Conservation (phyloP, 2,329 filamentous ascomycete species). For the Neofusicoccum umdonicola region DNA sequence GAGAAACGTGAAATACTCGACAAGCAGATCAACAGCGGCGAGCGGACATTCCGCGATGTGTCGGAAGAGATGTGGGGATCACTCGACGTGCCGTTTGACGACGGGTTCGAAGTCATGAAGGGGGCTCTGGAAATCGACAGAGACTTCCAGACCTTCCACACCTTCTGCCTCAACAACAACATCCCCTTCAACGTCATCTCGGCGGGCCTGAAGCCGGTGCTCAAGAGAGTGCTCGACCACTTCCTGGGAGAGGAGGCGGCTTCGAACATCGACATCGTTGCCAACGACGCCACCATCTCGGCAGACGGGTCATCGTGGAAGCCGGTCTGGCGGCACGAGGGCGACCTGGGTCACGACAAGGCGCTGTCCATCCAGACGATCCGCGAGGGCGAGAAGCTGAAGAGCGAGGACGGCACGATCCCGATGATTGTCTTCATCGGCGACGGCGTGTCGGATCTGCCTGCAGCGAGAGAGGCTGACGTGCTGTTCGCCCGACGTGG, state of each 20-base stretch:
- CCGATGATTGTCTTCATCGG: constrained; percentile 69
- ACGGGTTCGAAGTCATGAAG: constrained; percentile 65
- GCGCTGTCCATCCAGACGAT: constrained; percentile 63
- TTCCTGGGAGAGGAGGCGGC: constrained; percentile 63
- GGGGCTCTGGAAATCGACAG: constrained; percentile 60
- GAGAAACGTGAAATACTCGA: constrained; percentile 58
- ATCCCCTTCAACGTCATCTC: constrained; percentile 70
- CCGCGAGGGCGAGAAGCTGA: constrained; percentile 52
- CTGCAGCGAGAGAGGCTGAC: constrained; percentile 64
- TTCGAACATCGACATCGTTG: constrained; percentile 63
- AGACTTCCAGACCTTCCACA: constrained; percentile 63
- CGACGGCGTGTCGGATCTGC: constrained; percentile 66
- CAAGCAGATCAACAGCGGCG: constrained; percentile 62
- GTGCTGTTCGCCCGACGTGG: constrained; percentile 67
- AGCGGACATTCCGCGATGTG: constrained; percentile 66
- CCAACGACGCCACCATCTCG: constrained; percentile 63
- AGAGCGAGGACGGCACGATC: constrained; percentile 59
- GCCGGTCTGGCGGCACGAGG: constrained; percentile 66
- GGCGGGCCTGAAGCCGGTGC: constrained; percentile 64
- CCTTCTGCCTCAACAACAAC: constrained; percentile 60
- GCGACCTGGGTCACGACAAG: constrained; percentile 65
- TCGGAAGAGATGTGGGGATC: constrained; percentile 72
- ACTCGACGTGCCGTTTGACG: constrained; percentile 64
- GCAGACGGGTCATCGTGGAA: constrained; percentile 59
- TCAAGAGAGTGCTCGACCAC: constrained; percentile 60